phyloP scores from a whole-genome alignment of 2,329 filamentous ascomycete genomes.

The Diaporthe ampelina region DNA sequence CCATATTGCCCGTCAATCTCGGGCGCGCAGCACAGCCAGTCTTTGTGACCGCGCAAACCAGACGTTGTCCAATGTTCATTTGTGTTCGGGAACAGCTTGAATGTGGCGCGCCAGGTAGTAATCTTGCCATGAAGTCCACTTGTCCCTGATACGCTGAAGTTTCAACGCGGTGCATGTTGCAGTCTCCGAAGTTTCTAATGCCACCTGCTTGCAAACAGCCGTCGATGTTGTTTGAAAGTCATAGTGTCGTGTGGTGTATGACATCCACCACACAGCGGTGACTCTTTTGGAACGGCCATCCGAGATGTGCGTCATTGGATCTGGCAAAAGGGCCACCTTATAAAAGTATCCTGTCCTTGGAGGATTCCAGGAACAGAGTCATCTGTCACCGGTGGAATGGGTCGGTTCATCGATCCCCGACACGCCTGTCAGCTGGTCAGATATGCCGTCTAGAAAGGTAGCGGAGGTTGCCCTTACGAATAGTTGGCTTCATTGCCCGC shows the following conservation, averaged over 20 bases:
- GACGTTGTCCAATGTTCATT: not conserved
- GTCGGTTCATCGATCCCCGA: not conserved
- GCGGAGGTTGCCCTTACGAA: not conserved
- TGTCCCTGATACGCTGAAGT: slow-evolving; percentile 47
- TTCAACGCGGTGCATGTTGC: slow-evolving; percentile 60
- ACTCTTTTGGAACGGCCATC: no score
- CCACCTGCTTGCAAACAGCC: not conserved
- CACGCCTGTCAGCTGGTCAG: slow-evolving; percentile 1
- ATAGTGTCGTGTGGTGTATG: not conserved
- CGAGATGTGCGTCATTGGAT: not conserved
- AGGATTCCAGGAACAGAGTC: not conserved
- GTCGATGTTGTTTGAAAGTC: not conserved
- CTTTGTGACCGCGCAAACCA: not conserved
- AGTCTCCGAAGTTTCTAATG: no score
- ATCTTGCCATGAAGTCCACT: not conserved
- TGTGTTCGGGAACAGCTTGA: not conserved
- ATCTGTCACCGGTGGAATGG: not conserved
- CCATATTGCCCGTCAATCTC: not conserved
- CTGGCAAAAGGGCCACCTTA: not conserved
- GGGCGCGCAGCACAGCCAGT: not conserved
- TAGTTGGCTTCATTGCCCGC: not conserved
- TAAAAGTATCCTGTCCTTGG: not conserved
- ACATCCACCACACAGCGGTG: not conserved
- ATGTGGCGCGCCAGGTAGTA: not conserved
- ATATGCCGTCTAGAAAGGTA: not conserved